Conservation (phyloP, 2,329 filamentous ascomycete genomes). For the Cucurbitaria berberidis region DNA sequence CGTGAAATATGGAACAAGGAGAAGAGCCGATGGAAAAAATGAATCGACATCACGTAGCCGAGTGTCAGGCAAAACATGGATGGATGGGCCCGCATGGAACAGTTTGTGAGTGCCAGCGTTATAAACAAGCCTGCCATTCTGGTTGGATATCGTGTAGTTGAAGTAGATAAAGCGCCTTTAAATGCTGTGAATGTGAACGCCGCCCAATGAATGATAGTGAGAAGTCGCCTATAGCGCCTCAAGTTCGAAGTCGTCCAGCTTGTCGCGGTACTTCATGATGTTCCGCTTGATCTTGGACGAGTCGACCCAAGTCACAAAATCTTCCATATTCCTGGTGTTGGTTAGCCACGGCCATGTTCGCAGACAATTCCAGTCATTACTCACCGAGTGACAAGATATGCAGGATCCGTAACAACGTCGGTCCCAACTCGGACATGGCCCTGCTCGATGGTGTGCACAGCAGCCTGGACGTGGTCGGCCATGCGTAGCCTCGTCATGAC, state of each 20-base stretch:
- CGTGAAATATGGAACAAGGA: background rate
- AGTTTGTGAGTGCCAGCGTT: background rate
- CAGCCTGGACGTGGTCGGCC: slow-evolving; percentile 85
- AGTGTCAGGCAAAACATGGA: background rate
- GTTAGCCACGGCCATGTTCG: slow-evolving; percentile 7
- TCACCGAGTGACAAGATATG: slow-evolving; percentile 78
- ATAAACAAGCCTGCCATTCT: background rate
- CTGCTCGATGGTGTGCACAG: slow-evolving; percentile 86
- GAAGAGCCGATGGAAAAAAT: background rate
- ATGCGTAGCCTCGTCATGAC: slow-evolving; percentile 90
- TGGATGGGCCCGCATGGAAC: too few relatives aligned
- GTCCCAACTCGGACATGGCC: slow-evolving; percentile 92
- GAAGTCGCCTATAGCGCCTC: slow-evolving; percentile 31
- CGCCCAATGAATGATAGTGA: slow-evolving; percentile 13
- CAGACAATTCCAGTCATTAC: background rate
- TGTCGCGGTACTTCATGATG: slow-evolving; percentile 92
- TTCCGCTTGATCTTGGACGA: slow-evolving; percentile 97
- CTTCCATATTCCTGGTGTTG: slow-evolving; percentile 74
- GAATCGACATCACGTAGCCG: background rate
- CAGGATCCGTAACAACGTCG: slow-evolving; percentile 87
- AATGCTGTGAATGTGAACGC: slow-evolving; percentile 32
- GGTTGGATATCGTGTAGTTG: slow-evolving; percentile 17
- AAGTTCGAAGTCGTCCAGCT: slow-evolving; percentile 94
- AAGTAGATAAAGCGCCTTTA: slow-evolving; percentile 17
- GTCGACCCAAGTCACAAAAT: slow-evolving; percentile 95